Evolutionary conservation across 202 grass and related monocot genomes (phyloP).

Genomic region (Thinopyrum obtusiflorum): DNA sequence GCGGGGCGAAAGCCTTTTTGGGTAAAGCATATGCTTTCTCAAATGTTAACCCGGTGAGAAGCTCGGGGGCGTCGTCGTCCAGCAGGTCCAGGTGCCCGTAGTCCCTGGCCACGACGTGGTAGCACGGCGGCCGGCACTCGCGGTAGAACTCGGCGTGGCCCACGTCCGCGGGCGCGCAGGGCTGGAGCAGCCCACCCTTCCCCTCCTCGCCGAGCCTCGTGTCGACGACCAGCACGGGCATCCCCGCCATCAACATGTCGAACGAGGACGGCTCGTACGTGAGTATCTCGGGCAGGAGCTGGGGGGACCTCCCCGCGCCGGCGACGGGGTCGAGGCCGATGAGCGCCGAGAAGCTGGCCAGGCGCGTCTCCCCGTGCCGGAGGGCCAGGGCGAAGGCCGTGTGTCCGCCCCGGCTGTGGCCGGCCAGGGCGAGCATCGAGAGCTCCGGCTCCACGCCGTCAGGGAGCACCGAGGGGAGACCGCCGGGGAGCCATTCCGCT

Average conservation of each 20-base stretch:
- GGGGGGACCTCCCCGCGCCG: background rate
- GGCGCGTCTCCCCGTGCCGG: constrained; percentile 44
- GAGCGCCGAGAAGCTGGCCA: constrained; percentile 38
- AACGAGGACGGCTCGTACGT: constrained; percentile 56
- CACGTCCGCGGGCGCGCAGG: constrained; percentile 50
- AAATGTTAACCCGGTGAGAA: constrained; percentile 37
- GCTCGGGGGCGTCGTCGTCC: constrained; percentile 34
- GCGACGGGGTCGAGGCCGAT: constrained; percentile 65
- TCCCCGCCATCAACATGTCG: background rate
- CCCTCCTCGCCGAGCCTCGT: constrained; percentile 47
- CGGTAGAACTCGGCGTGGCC: constrained; percentile 56
- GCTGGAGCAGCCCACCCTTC: constrained; percentile 32
- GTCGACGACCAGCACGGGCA: constrained; percentile 49
- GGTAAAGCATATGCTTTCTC: too few relatives aligned
- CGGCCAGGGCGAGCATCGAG: constrained; percentile 31
- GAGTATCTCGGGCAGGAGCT: constrained; percentile 47
- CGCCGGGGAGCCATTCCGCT: constrained; percentile 38
- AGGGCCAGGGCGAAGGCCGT: constrained; percentile 51
- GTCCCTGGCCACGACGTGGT: constrained; percentile 52
- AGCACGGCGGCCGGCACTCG: constrained; percentile 51
- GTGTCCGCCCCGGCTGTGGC: constrained; percentile 65
- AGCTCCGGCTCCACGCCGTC: constrained; percentile 33
- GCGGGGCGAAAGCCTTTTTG: too few relatives aligned
- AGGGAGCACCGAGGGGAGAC: constrained; percentile 36
- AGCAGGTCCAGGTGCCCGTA: constrained; percentile 67